Evolutionary conservation across 2,329 filamentous ascomycete species (phyloP).

Genomic region (Dactylellina parvicollis): DNA sequence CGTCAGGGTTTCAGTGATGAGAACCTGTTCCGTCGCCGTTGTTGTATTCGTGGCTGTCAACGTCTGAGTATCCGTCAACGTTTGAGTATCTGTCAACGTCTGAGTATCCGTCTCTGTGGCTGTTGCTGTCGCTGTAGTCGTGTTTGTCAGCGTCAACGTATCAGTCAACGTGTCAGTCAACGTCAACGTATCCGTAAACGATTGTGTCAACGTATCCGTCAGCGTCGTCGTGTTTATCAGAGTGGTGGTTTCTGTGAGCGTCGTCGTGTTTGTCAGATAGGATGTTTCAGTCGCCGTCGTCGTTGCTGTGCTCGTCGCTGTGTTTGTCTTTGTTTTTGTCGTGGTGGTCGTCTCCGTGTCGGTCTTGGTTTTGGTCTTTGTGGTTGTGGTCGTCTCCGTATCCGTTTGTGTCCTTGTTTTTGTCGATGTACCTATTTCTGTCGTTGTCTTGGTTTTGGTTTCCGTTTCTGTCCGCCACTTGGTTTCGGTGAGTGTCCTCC

Average conservation of each 20-base stretch:
- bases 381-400: constrained; percentile 4
- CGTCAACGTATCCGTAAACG: constrained; percentile 5
- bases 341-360: constrained; percentile 4
- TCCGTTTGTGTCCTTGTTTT: constrained; percentile 6
- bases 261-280: constrained; percentile 8
- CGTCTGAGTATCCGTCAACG: neutral
- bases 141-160: constrained; percentile 10
- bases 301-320: constrained; percentile 3
- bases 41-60: constrained; percentile 6
- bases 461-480: constrained; percentile 16
- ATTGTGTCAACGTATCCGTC: constrained; percentile 6
- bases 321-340: constrained; percentile 16
- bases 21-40: constrained; percentile 12
- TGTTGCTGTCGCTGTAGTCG: constrained; percentile 11
- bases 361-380: constrained; percentile 18
- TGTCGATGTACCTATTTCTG: constrained; percentile 9
- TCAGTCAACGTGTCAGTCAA: constrained; percentile 3
- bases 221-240: neutral
- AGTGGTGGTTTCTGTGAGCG: constrained; percentile 15
- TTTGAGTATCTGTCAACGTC: constrained; percentile 2
- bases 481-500: constrained; percentile 4
- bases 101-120: constrained; percentile 14
- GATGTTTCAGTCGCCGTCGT: constrained; percentile 16
- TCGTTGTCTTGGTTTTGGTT: constrained; percentile 27
- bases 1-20: constrained; percentile 37